These are phyloP conservation scores for Pseudogymnoascus sp. DNA, from an alignment of 2,329 filamentous ascomycete genomes.

Conservation along the genomic window DNA sequence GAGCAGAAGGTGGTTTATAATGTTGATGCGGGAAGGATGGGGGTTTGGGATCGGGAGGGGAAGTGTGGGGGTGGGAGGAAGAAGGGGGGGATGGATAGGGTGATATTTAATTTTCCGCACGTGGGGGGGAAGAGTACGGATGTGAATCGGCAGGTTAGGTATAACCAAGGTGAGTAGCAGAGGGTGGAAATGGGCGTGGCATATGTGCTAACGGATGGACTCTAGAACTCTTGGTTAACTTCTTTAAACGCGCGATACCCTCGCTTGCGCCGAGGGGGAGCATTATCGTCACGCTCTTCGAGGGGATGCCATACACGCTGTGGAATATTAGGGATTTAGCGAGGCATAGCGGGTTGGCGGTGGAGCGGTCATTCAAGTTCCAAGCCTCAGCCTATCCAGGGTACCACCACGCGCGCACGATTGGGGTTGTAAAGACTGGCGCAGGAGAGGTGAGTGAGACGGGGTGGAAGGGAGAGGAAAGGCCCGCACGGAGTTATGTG, in stretches of 20 bases:
- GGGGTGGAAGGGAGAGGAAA: constrained; percentile 44
- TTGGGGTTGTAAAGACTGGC: constrained; percentile 53
- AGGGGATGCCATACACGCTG: constrained; percentile 86
- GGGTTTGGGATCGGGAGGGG: constrained; percentile 30
- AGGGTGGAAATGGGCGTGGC: neutral
- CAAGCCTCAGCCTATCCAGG: constrained; percentile 59
- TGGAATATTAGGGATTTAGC: constrained; percentile 92
- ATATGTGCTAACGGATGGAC: neutral
- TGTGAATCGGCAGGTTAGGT: constrained; percentile 86
- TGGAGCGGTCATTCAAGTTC: constrained; percentile 64
- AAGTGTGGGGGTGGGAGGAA: constrained; percentile 29
- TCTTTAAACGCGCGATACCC: constrained; percentile 50
- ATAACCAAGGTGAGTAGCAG: constrained; percentile 57
- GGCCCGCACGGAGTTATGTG: constrained; percentile 50
- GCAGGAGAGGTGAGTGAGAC: constrained; percentile 35
- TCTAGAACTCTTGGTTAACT: constrained; percentile 56
- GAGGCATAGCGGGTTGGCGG: constrained; percentile 64
- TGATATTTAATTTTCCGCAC: constrained; percentile 97
- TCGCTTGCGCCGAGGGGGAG: constrained; percentile 45
- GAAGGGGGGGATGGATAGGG: constrained; percentile 55
- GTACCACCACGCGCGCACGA: constrained; percentile 64
- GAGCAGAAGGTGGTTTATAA: constrained; percentile 39
- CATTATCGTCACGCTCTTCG: constrained; percentile 82
- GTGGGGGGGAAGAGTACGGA: constrained; percentile 87
- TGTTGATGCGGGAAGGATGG: constrained; percentile 61